These are phyloP conservation scores for Eucalyptus albens DNA, from an alignment of 345 rosid species.

Conservation along the genomic window DNA sequence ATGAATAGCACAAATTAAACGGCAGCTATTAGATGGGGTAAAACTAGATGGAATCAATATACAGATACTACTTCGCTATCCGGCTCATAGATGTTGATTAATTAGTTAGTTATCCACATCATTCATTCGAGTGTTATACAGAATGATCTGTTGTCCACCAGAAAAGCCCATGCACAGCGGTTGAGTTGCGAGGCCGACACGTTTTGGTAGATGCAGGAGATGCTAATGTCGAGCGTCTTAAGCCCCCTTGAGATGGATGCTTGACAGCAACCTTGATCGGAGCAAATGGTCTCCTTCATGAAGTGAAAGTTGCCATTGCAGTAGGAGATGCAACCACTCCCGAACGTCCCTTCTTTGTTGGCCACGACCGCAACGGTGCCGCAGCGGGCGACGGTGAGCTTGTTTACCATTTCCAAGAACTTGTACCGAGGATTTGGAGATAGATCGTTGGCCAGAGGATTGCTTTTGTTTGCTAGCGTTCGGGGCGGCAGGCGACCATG, in stretches of 20 bases:
- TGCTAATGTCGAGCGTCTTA: not conserved
- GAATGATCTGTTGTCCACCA: not conserved
- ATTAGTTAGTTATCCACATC: too few relatives aligned
- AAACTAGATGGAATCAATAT: not conserved
- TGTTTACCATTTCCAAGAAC: not conserved
- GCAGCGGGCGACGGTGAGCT: not conserved
- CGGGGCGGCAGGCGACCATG: not conserved
- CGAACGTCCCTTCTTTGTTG: not conserved
- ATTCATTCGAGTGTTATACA: too few relatives aligned
- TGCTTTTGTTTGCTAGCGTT: not conserved
- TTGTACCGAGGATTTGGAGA: not conserved
- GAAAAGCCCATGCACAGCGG: not conserved
- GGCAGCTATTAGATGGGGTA: not conserved
- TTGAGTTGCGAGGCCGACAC: not conserved
- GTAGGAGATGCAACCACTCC: not conserved
- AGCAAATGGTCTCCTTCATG: not conserved
- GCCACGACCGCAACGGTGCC: not conserved
- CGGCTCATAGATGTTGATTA: too few relatives aligned
- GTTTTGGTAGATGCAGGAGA: not conserved
- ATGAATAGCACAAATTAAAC: not conserved
- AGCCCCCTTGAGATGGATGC: not conserved
- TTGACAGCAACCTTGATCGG: not conserved
- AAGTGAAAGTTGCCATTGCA: not conserved
- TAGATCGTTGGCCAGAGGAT: not conserved
- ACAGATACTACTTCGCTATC: too few relatives aligned